Conservation (phyloP, 2,329 filamentous ascomycete species). For the Claviceps arundinis region DNA sequence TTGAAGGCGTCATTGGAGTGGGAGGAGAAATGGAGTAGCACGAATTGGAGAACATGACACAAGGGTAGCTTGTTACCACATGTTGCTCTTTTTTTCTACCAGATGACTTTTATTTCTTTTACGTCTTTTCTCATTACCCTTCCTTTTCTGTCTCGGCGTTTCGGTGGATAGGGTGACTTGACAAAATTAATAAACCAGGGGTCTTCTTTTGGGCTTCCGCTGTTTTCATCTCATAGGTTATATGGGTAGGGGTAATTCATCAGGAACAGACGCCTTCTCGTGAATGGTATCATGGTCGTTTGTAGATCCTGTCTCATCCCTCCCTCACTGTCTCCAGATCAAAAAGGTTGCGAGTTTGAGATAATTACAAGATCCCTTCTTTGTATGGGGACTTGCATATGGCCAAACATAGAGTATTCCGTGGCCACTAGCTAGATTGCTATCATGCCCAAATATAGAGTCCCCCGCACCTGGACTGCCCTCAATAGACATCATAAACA, state of each 20-base stretch:
- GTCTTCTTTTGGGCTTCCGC: neutral
- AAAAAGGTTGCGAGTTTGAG: too few relatives aligned
- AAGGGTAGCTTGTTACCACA: constrained; percentile 14
- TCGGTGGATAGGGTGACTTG: constrained; percentile 20
- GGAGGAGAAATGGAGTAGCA: constrained; percentile 13
- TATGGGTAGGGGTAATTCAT: too few relatives aligned
- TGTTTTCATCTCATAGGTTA: neutral
- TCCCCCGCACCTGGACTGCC: too few relatives aligned
- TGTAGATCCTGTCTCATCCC: too few relatives aligned
- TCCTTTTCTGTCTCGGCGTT: constrained; percentile 20
- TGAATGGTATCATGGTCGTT: too few relatives aligned
- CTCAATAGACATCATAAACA: neutral
- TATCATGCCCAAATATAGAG: too few relatives aligned
- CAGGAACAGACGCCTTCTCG: too few relatives aligned
- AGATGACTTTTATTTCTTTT: neutral
- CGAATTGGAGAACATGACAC: neutral
- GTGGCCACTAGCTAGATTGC: too few relatives aligned
- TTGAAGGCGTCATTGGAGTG: constrained; percentile 19
- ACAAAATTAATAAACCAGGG: neutral
- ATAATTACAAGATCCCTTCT: too few relatives aligned
- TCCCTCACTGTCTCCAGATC: too few relatives aligned
- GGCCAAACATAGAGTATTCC: too few relatives aligned
- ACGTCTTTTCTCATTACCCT: neutral
- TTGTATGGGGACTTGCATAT: too few relatives aligned
- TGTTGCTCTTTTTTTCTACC: neutral